Evolutionary conservation across 768 basidiomycete species (phyloP), one percentile per base, ranked within the genome.

Genomic region (Tulasnella sp.): DNA sequence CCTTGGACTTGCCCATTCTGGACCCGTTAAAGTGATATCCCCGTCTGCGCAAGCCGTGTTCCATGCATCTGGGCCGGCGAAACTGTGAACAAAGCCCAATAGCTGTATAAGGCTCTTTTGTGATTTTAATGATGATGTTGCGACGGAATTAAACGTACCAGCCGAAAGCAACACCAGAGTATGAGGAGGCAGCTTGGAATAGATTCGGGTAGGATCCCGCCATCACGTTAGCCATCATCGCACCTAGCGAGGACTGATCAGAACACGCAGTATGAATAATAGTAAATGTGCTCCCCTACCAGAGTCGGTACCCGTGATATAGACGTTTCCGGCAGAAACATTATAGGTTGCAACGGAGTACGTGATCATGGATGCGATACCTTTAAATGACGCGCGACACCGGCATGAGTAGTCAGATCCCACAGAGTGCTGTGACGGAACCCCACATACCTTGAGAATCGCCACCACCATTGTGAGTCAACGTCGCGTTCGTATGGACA

Each of bases 381-480:
- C 38, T 19, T 7, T n/a, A 38, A n/a, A n/a, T n/a, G n/a, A n/a
- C n/a, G n/a, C n/a, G n/a, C n/a, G n/a, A n/a, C 5, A 38, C 7
- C 34, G 15, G n/a, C n/a, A n/a, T 15, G 34, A 38, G 34, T 38
- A n/a, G n/a, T 15, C 15, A 38, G 7, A 7, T 5, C 15, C 15
- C 15, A 38, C 34, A 5, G 15, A 7, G 15, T 38, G 7, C 34
- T 7, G 34, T 7, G 34, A 5, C 7, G 7, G 5, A 15, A 38
- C n/a, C n/a, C 5, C 5, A 38, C 34, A 15, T 15, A 38, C 34
- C 50, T 34, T 52, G 50, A 9, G 56, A 58, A 66, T 82, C 80
- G 24, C 79, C 76, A 4, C 80, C 80, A 11, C 69, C 75, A 64
- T 81, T 72, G 65, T 80, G 80, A 12, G 75, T 79, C 62, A 82